Evolutionary conservation across 2,329 filamentous ascomycete genomes (phyloP), one percentile per base, ranked within the genome.

Genomic region (Colletotrichum somersetense): DNA sequence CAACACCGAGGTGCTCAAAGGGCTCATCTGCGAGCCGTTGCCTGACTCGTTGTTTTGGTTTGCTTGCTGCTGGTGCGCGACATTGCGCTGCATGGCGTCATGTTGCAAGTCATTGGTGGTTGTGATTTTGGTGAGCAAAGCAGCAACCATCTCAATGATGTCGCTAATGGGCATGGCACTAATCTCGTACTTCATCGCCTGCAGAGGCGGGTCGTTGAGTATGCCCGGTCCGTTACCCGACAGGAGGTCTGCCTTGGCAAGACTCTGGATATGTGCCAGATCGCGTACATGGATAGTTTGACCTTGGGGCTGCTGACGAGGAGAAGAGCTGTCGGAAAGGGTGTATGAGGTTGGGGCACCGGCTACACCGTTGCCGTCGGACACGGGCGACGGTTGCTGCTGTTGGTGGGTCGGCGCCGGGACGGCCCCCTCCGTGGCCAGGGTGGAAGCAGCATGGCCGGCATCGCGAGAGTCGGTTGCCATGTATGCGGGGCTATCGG

Each of bases 61-160:
- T 57, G 87, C 88, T 74, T 89, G 88, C 68, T 88, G 87, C 73
- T 89, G 86, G 70, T 89, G 88, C n/a, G 86, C 81, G 3, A 85
- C 87, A 73, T 89, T 90, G 67, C 94, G 90, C 82, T 98, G 94
- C 75, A 97, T 83, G 74, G 95, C 93, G 80, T 98, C 94, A 81
- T 98, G 96, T 80, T 98, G 95, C 63, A 92, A 85, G 80, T 99
- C 96, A 80, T 99, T 99, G 69, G 96, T 98, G 4, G 94, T 94
- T 7, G 96, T 98, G 77, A 99, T 99, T 82, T 98, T 98, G 68
- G 96, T 97, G 74, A 99, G 86, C 33, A 99, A 88, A 8, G 95
- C 96, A 5, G 96, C 96, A 5, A 99, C 96, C 96, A 99, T 98
- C 82, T 98, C 96, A 79, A 99, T 99, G 76, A 99, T 94, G 79